Conservation (phyloP, 345 rosid genomes). For the Eucalyptus marginata region DNA sequence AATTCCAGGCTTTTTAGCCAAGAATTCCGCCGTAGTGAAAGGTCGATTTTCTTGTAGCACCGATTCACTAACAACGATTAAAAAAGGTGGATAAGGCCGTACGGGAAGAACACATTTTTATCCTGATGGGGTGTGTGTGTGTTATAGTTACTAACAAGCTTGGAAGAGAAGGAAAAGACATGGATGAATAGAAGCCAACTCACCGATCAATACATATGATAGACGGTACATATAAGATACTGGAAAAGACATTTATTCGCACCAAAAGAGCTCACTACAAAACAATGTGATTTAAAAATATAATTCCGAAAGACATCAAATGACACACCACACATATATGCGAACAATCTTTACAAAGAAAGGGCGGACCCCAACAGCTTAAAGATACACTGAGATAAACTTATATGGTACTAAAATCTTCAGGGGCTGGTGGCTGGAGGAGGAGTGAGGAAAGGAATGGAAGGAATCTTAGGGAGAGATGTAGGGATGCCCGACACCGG, state of each 20-base stretch:
- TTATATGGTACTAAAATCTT: neutral
- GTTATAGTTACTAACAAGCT: neutral
- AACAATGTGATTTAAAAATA: neutral
- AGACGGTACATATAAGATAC: neutral
- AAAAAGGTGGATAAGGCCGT: neutral
- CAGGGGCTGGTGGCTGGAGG: constrained; percentile 9
- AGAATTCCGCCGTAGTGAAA: neutral
- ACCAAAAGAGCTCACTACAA: neutral
- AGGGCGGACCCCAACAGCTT: neutral
- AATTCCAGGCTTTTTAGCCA: neutral
- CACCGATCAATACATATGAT: neutral
- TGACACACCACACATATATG: neutral
- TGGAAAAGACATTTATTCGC: neutral
- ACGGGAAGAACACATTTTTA: neutral
- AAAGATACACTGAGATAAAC: neutral
- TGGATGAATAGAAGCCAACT: neutral
- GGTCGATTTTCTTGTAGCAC: neutral
- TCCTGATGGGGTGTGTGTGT: neutral
- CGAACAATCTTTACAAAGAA: neutral
- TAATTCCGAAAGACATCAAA: neutral
- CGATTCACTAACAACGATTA: neutral
- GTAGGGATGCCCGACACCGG: constrained; percentile 9
- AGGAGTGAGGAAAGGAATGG: constrained; percentile 20
- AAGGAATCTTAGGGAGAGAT: constrained; percentile 9
- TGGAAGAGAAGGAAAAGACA: neutral